Percentiles rank a stretch among this genome's conserved stretches.
Conservation (phyloP, 163 green algal genomes). For the Chlorella variabilis region DNA sequence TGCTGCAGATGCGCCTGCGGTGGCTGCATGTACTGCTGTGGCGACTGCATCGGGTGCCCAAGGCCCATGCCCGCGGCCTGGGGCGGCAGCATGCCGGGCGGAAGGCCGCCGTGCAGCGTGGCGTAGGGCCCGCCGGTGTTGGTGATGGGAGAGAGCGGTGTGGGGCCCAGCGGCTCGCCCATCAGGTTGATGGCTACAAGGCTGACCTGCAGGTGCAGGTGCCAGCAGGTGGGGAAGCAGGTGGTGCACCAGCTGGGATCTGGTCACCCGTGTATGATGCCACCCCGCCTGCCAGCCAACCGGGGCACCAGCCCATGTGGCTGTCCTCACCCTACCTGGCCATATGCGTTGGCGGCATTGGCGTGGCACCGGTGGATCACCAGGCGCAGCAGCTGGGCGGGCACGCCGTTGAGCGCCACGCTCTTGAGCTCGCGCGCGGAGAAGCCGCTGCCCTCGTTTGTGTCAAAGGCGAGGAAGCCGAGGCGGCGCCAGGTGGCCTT, state of each 20-base stretch:
- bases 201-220: conserved; percentile 81
- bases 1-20: not conserved
- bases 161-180: conserved; percentile 63
- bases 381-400: conserved; percentile 73
- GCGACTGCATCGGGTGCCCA: not conserved
- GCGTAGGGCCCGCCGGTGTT: conserved; percentile 18
- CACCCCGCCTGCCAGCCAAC: too few species aligned
- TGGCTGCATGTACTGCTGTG: conserved; percentile 14
- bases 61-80: not conserved
- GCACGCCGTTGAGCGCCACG: conserved; percentile 79
- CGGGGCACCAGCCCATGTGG: too few species aligned
- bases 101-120: not conserved
- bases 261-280: too few species aligned
- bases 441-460: conserved; percentile 88
- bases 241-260: too few species aligned
- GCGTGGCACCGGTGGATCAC: conserved; percentile 84
- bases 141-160: conserved; percentile 20
- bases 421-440: conserved; percentile 90
- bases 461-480: conserved; percentile 90
- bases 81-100: not conserved
- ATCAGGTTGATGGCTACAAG: conserved; percentile 90
- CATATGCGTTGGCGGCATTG: conserved; percentile 94
- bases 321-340: conserved; percentile 83
- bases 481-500: conserved; percentile 69
- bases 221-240: too few species aligned